Evolutionary conservation across 139 green algal species (phyloP).

Genomic region (Volvox africanus): DNA sequence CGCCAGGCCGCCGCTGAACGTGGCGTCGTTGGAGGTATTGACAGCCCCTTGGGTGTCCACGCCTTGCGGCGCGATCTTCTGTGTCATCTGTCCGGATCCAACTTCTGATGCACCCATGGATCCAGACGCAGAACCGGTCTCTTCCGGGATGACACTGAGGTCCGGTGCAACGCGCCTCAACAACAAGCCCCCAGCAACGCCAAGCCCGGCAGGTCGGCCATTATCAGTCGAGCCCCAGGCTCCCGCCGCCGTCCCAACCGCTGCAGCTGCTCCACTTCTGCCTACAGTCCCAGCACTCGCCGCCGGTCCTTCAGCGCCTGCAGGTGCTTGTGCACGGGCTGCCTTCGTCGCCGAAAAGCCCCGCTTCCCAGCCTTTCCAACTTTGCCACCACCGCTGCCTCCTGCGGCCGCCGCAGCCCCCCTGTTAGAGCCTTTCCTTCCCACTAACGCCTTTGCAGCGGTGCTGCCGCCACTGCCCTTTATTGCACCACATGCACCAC

Average conservation of each 20-base stretch:
- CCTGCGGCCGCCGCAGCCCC: neutral
- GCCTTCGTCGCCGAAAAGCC: neutral
- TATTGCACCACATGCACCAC: neutral
- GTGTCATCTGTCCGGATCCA: neutral
- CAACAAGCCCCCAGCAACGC: neutral
- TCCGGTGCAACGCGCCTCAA: neutral
- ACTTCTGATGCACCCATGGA: neutral
- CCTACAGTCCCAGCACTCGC: neutral
- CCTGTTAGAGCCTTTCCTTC: neutral
- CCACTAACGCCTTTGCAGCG: neutral
- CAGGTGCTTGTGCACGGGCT: neutral
- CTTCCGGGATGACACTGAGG: constrained; percentile 26
- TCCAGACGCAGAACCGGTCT: neutral
- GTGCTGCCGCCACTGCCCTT: neutral
- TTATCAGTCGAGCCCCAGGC: neutral
- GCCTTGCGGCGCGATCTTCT: neutral
- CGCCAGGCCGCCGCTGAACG: neutral
- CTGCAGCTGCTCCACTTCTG: neutral
- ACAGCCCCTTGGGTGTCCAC: neutral
- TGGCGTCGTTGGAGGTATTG: neutral
- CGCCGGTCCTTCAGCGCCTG: neutral
- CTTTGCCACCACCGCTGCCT: neutral
- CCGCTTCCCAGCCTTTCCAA: neutral
- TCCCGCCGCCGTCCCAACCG: neutral
- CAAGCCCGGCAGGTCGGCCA: neutral